Evolutionary conservation across 768 basidiomycete species (phyloP).

Genomic region (Calocera cornea): DNA sequence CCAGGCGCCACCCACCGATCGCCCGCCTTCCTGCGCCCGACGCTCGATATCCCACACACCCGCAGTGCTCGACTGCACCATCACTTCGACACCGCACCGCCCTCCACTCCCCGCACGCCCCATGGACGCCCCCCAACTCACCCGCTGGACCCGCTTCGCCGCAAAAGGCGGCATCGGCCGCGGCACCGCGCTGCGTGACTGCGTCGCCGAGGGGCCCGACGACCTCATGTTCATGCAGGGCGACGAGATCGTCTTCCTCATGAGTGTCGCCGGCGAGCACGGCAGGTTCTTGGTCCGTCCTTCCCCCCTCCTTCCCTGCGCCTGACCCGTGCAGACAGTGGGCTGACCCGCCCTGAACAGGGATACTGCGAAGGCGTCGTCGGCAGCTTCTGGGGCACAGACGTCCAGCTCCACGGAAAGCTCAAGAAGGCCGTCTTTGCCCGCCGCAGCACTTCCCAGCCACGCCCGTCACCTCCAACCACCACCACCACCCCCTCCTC

Average conservation of each 20-base stretch:
- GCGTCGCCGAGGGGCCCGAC: constrained; percentile 54
- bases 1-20: too few species aligned
- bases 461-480: neutral
- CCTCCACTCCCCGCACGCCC: neutral
- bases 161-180: constrained; percentile 74
- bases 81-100: neutral
- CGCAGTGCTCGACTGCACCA: neutral
- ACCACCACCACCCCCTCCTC: constrained; percentile 4
- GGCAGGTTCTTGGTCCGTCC: constrained; percentile 51
- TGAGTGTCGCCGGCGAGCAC: constrained; percentile 52
- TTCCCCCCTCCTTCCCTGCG: neutral
- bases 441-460: neutral
- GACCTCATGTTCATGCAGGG: constrained; percentile 84
- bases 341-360: constrained; percentile 27
- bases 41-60: too few species aligned
- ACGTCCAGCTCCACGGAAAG: constrained; percentile 57
- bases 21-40: too few species aligned
- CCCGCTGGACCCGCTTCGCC: constrained; percentile 74
- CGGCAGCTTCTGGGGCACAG: constrained; percentile 48
- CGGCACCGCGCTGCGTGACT: constrained; percentile 60
- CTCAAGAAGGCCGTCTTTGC: constrained; percentile 65
- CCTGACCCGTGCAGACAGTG: neutral
- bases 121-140: constrained; percentile 61
- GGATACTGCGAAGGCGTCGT: constrained; percentile 83
- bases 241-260: constrained; percentile 65